These are phyloP conservation scores for Moesziomyces antarcticus DNA, from an alignment of 1,284 basidiomycete species.

Conservation along the genomic window DNA sequence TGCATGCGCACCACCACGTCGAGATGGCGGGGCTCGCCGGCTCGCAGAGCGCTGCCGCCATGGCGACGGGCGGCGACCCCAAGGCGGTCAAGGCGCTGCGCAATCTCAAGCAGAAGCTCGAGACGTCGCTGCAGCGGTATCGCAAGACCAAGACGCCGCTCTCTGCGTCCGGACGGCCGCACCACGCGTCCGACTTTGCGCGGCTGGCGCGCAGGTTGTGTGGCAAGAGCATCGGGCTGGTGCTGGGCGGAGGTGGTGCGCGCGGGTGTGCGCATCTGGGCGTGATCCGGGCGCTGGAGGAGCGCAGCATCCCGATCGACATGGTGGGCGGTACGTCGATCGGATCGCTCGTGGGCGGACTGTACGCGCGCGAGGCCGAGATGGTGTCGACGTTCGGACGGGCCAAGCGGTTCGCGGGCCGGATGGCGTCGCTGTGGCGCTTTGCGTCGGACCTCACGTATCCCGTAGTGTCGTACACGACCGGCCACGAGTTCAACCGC, in stretches of 20 bases:
- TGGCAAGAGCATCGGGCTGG: constrained; percentile 91
- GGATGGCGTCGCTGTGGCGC: constrained; percentile 93
- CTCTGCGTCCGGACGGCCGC: constrained; percentile 72
- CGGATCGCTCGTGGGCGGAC: constrained; percentile 87
- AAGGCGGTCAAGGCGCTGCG: constrained; percentile 84
- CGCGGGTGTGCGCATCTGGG: constrained; percentile 93
- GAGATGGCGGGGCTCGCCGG: constrained; percentile 76
- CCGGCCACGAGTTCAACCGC: constrained; percentile 73
- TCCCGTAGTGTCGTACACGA: constrained; percentile 96
- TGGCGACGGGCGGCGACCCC: constrained; percentile 75
- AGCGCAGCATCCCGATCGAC: constrained; percentile 91
- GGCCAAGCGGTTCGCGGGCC: constrained; percentile 88
- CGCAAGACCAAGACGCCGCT: constrained; percentile 35
- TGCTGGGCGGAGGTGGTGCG: constrained; percentile 94
- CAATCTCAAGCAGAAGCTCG: constrained; percentile 85
- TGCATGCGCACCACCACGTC: constrained; percentile 90
- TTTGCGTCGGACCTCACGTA: constrained; percentile 95
- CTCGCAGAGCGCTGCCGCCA: constrained; percentile 62
- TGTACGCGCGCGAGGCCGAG: constrained; percentile 94
- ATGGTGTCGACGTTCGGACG: constrained; percentile 85
- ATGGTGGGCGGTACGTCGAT: constrained; percentile 85
- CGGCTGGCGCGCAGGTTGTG: constrained; percentile 89
- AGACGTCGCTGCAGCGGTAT: constrained; percentile 84
- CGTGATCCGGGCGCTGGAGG: constrained; percentile 88
- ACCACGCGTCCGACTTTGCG: constrained; percentile 90